Percentiles rank a stretch among this genome's conserved stretches.
Evolutionary conservation across 2,329 filamentous ascomycete genomes (phyloP).

Genomic region (Sphaerulina populicola): DNA sequence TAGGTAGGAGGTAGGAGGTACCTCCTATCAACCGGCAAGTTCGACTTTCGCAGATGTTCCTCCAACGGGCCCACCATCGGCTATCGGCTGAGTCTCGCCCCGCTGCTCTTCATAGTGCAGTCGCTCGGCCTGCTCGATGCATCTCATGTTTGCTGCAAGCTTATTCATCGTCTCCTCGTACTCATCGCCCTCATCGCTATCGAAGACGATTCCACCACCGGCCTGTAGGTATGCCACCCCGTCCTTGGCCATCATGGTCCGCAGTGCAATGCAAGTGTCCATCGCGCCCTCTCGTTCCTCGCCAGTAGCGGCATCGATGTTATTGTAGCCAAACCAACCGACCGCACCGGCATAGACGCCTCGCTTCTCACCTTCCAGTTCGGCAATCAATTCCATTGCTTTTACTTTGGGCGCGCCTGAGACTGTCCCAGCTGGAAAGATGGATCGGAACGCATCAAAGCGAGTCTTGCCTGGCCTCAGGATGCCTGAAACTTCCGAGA

Average conservation of each 20-base stretch:
- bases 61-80: background rate
- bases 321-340: constrained; percentile 88
- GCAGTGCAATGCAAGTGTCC: constrained; percentile 75
- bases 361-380: constrained; percentile 86
- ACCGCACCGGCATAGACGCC: constrained; percentile 94
- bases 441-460: constrained; percentile 87
- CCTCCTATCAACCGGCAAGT: constrained; percentile 12
- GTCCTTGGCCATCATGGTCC: constrained; percentile 92
- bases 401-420: constrained; percentile 91
- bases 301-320: constrained; percentile 45
- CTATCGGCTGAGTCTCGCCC: background rate
- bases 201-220: constrained; percentile 85
- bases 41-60: constrained; percentile 8
- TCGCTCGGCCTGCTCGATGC: constrained; percentile 75
- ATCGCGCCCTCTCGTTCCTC: constrained; percentile 69
- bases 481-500: constrained; percentile 91
- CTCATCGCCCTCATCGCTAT: constrained; percentile 83
- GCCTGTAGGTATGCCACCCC: constrained; percentile 84
- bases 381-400: constrained; percentile 94
- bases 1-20: no score
- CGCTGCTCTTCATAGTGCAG: constrained; percentile 48
- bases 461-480: constrained; percentile 73
- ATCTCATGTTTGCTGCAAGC: constrained; percentile 78
- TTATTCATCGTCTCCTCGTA: constrained; percentile 98
- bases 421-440: constrained; percentile 94